Evolutionary conservation across 1,284 basidiomycete species (phyloP).

Genomic region (Peniophora sp.): DNA sequence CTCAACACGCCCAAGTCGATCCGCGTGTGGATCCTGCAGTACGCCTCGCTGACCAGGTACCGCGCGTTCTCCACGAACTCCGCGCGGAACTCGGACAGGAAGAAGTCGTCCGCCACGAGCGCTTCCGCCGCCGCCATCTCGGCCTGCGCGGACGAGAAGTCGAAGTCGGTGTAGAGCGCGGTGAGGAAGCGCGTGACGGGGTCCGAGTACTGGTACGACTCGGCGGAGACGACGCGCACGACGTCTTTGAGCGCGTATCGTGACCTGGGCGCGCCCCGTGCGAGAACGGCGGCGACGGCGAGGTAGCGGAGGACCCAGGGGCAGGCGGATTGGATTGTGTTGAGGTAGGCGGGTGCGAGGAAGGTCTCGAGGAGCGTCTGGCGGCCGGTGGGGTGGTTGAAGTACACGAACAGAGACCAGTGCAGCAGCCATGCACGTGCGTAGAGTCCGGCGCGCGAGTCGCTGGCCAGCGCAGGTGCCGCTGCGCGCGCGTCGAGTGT

Average conservation of each 20-base stretch:
- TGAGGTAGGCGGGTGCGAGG: slow-evolving; percentile 92
- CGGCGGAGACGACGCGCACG: slow-evolving; percentile 85
- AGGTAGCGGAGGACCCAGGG: slow-evolving; percentile 97
- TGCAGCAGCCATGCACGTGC: slow-evolving; percentile 97
- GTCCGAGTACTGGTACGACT: slow-evolving; percentile 93
- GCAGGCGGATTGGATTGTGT: slow-evolving; percentile 94
- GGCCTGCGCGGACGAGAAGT: slow-evolving; percentile 84
- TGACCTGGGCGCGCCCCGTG: slow-evolving; percentile 59
- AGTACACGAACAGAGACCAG: slow-evolving; percentile 98
- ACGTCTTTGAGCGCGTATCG: slow-evolving; percentile 83
- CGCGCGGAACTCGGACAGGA: slow-evolving; percentile 82
- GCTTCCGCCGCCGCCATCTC: slow-evolving; percentile 75
- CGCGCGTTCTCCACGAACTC: slow-evolving; percentile 96
- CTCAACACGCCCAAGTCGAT: slow-evolving; percentile 96
- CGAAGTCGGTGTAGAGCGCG: slow-evolving; percentile 90
- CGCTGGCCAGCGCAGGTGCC: slow-evolving; percentile 38
- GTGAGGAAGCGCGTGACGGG: slow-evolving; percentile 91
- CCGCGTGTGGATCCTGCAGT: slow-evolving; percentile 94
- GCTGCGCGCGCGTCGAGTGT: slow-evolving; percentile 76
- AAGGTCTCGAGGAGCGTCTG: slow-evolving; percentile 95
- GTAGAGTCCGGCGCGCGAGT: slow-evolving; percentile 78
- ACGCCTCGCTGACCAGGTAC: slow-evolving; percentile 93
- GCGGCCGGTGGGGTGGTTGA: slow-evolving; percentile 90
- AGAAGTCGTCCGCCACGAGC: slow-evolving; percentile 90
- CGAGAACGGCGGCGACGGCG: slow-evolving; percentile 86